These are phyloP conservation scores for Didymella glomerata DNA, from an alignment of 2,329 filamentous ascomycete genomes.

Conservation along the genomic window DNA sequence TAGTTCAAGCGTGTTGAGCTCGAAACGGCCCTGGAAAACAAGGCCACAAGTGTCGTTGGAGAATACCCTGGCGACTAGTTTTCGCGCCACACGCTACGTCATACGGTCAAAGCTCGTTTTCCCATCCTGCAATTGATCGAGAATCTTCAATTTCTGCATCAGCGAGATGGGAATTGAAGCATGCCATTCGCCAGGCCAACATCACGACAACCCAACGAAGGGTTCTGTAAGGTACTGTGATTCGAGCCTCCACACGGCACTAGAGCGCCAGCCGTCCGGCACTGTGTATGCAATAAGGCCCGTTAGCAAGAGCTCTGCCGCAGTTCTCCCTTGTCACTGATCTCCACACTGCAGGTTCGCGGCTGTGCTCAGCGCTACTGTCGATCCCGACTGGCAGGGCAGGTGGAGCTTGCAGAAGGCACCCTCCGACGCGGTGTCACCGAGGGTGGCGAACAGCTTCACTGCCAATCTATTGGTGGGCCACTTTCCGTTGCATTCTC, in stretches of 20 bases:
- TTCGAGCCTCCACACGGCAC: neutral
- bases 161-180: constrained; percentile 20
- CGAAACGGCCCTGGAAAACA: neutral
- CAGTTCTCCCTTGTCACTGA: constrained; percentile 17
- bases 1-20: neutral
- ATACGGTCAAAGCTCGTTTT: constrained; percentile 25
- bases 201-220: constrained; percentile 2
- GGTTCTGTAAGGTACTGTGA: neutral
- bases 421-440: constrained; percentile 18
- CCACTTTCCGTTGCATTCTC: constrained; percentile 12
- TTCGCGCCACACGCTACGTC: constrained; percentile 29
- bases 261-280: neutral
- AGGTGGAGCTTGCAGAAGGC: constrained; percentile 9
- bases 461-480: constrained; percentile 24
- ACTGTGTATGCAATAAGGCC: neutral
- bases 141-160: constrained; percentile 24
- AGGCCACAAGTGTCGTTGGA: constrained; percentile 1
- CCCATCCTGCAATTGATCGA: constrained; percentile 27
- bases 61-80: constrained; percentile 8
- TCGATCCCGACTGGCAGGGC: constrained; percentile 21
- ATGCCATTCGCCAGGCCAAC: constrained; percentile 16
- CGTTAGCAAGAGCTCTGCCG: constrained; percentile 3
- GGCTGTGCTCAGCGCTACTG: constrained; percentile 22
- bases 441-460: constrained; percentile 20
- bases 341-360: constrained; percentile 20